Base-by-base conservation (phyloP, 140 eudicot species). In the Flaveria floridana region DNA sequence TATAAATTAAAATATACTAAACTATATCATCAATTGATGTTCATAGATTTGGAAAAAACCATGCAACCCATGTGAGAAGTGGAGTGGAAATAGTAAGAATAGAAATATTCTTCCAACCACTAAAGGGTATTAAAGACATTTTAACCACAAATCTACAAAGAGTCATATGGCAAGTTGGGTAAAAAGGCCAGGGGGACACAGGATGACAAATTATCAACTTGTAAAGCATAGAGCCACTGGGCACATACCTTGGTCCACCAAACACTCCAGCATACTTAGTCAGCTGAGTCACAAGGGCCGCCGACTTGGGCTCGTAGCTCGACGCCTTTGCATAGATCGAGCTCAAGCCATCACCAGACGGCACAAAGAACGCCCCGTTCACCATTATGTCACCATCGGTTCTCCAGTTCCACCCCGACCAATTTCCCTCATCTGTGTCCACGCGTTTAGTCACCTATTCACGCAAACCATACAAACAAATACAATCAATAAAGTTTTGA, bases 341-440 rank as follows among this genome's bases (percentile, higher is more conserved):
- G 62, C 78, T 83, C 52, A 85, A 73, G 41, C 92, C 97, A 56
- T 75, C 84, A 21, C 97, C 97, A 0, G 97, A 91, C 10, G 97
- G 96, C 75, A 91, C 97, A 41, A 91, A 91, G 72, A 86, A 91
- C 4, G 97, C 97, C 15, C 97, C 97, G 14, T 91, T 88, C 13
- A 83, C 93, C 89, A 91, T 71, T 65, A 85, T 42, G 50, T 91
- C 97, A 25, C 96, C 97, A 48, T 91, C 97, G 5, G 92, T 91
- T 71, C 96, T 86, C 97, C 97, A 91, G 50, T 91, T 88, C 97
- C 97, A 91, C 0, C 78, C 89, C 2, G 82, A 57, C 97, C 97
- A 91, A 42, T 81, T 80, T 55, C 82, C 86, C 80, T 86, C 92
- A 23, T 82, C 80, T 3, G 96, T 86, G 50, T 91, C 97, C 84